phyloP scores from a whole-genome alignment of 2,329 filamentous ascomycete species.

The Trichoderma gracile region DNA sequence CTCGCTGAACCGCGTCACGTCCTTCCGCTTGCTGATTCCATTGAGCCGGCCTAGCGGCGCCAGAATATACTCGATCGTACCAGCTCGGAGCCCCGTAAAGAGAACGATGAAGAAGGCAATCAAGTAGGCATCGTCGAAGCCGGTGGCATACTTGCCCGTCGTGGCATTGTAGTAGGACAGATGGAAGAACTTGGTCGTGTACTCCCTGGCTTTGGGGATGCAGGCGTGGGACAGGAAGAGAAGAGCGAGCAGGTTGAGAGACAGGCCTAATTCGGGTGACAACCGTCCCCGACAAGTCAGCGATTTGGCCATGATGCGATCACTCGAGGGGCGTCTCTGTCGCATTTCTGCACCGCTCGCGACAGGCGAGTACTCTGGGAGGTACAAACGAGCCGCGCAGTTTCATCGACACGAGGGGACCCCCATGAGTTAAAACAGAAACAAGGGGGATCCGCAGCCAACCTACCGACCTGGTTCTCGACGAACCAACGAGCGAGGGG shows the following conservation, averaged over 20 bases:
- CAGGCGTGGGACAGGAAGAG: conserved; percentile 79
- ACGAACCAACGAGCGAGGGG: conserved; percentile 69
- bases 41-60: conserved; percentile 71
- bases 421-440: not conserved
- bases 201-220: conserved; percentile 75
- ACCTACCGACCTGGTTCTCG: conserved; percentile 76
- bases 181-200: conserved; percentile 85
- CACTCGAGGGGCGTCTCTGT: conserved; percentile 8
- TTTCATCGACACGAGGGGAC: not conserved
- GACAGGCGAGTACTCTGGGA: not conserved
- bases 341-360: not conserved
- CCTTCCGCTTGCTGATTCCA: conserved; percentile 76
- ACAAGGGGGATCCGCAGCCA: conserved; percentile 25
- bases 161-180: conserved; percentile 77
- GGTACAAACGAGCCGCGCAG: too few relatives aligned
- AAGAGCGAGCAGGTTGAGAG: conserved; percentile 80
- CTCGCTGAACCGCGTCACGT: conserved; percentile 81
- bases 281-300: not conserved
- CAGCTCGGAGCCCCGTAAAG: conserved; percentile 83
- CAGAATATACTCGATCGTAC: conserved; percentile 83
- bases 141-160: conserved; percentile 71
- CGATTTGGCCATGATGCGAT: not conserved
- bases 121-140: conserved; percentile 76
- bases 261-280: conserved; percentile 59
- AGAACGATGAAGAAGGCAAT: conserved; percentile 77